Percentiles rank a stretch among this genome's conserved stretches.
phyloP scores from a whole-genome alignment of 2,329 filamentous ascomycete species.

The Incumbomyces delicatus region DNA sequence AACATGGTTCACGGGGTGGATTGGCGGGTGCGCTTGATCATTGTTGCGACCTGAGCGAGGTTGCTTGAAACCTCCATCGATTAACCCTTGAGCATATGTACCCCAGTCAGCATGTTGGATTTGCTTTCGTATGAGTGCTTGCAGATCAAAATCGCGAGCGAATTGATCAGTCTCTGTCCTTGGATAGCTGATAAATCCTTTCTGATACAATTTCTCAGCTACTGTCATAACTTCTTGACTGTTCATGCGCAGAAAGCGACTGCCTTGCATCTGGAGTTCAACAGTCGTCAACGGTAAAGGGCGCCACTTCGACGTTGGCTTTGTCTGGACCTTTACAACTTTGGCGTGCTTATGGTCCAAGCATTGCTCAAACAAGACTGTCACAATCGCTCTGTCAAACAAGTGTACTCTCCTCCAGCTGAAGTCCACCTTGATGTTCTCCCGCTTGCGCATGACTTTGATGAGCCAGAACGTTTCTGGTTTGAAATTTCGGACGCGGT shows the following conservation, averaged over 20 bases:
- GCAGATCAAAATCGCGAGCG: constrained; percentile 78
- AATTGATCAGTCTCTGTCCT: constrained; percentile 96
- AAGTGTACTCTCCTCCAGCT: constrained; percentile 71
- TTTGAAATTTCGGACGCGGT: constrained; percentile 85
- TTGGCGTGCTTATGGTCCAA: constrained; percentile 64
- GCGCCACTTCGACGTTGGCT: constrained; percentile 88
- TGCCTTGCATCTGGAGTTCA: constrained; percentile 92
- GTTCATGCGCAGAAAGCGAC: constrained; percentile 76
- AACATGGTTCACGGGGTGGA: constrained; percentile 87
- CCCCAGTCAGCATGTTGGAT: constrained; percentile 69
- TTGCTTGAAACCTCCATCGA: constrained; percentile 61
- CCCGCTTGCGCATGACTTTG: constrained; percentile 67
- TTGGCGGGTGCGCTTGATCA: constrained; percentile 94
- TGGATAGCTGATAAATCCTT: constrained; percentile 94
- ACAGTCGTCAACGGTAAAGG: constrained; percentile 90
- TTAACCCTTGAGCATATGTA: constrained; percentile 58
- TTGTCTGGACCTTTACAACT: constrained; percentile 77
- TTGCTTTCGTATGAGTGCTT: constrained; percentile 72
- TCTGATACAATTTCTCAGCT: constrained; percentile 82
- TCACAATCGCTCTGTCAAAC: constrained; percentile 75
- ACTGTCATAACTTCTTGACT: constrained; percentile 80
- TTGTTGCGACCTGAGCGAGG: constrained; percentile 80
- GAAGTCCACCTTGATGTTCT: constrained; percentile 72
- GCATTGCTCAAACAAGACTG: constrained; percentile 78
- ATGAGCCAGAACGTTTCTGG: constrained; percentile 91